Evolutionary conservation across 148 eudicot genomes (phyloP).

Genomic region (Rhododendron ferrugineum): DNA sequence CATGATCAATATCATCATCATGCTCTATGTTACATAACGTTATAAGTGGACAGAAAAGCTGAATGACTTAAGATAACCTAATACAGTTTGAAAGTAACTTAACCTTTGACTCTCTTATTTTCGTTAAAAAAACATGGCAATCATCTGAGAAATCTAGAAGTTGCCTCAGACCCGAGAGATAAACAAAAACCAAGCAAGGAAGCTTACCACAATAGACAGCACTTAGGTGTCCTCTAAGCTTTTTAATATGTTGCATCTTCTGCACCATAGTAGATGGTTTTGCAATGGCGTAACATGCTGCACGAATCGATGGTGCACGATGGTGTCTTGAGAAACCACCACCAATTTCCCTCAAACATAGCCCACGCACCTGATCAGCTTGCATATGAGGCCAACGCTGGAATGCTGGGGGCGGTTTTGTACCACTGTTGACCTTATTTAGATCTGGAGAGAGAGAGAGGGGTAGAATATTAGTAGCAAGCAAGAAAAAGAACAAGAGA

Average conservation of each 20-base stretch:
- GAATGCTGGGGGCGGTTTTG: constrained; percentile 45
- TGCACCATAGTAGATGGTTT: constrained; percentile 96
- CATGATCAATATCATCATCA: background rate
- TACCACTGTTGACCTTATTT: constrained; percentile 28
- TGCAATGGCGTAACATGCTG: constrained; percentile 89
- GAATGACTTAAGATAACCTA: background rate
- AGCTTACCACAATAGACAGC: constrained; percentile 94
- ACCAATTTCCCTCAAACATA: constrained; percentile 89
- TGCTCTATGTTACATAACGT: background rate
- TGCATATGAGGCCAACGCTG: constrained; percentile 92
- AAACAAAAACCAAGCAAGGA: background rate
- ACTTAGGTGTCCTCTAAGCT: constrained; percentile 78
- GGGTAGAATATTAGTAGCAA: background rate
- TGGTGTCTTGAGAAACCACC: constrained; percentile 95
- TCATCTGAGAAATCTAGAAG: constrained; percentile 8
- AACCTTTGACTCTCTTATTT: background rate
- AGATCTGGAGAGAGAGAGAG: constrained; percentile 34
- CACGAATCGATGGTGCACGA: constrained; percentile 82
- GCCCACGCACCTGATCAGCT: constrained; percentile 85
- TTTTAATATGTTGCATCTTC: constrained; percentile 81
- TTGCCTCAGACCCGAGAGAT: background rate
- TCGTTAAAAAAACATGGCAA: background rate
- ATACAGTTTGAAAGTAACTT: background rate
- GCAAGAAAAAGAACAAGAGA: background rate
- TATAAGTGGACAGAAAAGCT: background rate